These are phyloP conservation scores for Amanita thiersii DNA, from an alignment of 768 basidiomycete species.

Conservation along the genomic window DNA sequence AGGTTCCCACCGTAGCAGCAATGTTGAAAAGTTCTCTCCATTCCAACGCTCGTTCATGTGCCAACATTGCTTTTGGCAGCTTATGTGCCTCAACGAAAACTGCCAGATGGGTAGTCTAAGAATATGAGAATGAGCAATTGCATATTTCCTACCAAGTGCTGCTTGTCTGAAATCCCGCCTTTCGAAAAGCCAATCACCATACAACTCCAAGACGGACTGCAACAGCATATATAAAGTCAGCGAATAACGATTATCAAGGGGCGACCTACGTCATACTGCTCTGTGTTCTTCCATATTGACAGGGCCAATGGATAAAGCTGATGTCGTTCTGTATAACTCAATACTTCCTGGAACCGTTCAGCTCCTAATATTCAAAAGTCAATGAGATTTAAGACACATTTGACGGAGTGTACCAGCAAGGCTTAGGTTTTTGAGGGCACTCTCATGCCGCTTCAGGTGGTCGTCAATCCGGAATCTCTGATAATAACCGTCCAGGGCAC, in stretches of 20 bases:
- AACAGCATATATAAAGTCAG: constrained; percentile 3
- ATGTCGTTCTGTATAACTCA: constrained; percentile 73
- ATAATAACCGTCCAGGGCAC: constrained; percentile 70
- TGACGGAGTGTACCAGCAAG: constrained; percentile 77
- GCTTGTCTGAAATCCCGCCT: constrained; percentile 77
- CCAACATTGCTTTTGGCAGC: constrained; percentile 69
- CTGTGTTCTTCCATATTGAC: constrained; percentile 61
- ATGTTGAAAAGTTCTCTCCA: constrained; percentile 93
- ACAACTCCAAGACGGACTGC: constrained; percentile 65
- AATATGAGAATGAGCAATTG: background rate
- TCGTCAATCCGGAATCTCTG: constrained; percentile 92
- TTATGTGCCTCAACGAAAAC: constrained; percentile 69
- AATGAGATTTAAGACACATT: too few relatives aligned
- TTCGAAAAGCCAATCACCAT: constrained; percentile 86
- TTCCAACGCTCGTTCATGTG: constrained; percentile 78
- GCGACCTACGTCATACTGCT: constrained; percentile 48
- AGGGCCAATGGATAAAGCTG: constrained; percentile 70
- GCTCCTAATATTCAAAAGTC: constrained; percentile 36
- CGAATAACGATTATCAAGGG: background rate
- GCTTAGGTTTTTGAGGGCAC: constrained; percentile 67
- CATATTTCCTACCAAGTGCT: constrained; percentile 53
- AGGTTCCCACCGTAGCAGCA: constrained; percentile 41
- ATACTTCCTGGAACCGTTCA: constrained; percentile 70
- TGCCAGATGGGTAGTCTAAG: constrained; percentile 19
- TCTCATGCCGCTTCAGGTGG: constrained; percentile 68